These are phyloP conservation scores for Metschnikowia proteae DNA, from an alignment of 805 yeast species.

Conservation along the genomic window DNA sequence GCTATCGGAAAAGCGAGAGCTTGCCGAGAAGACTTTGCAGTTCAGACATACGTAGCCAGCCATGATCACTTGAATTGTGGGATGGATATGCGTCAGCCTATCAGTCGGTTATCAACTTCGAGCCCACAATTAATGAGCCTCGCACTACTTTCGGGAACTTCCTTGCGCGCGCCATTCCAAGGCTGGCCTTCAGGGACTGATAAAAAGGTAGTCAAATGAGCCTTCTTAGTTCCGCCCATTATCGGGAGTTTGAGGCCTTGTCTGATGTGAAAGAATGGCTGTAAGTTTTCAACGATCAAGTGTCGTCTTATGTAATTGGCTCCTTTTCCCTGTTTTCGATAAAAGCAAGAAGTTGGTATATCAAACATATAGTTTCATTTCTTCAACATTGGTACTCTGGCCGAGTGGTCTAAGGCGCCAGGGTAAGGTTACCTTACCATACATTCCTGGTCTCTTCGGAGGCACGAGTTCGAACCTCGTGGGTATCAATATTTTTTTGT, in stretches of 20 bases:
- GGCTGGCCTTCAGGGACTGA: too few relatives aligned
- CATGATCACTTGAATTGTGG: constrained; percentile 2
- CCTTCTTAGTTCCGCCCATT: not conserved
- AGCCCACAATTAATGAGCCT: not conserved
- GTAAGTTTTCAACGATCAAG: too few relatives aligned
- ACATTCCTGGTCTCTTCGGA: constrained; percentile 29
- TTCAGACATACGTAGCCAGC: constrained; percentile 6
- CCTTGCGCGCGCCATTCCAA: not conserved
- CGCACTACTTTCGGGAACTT: constrained; percentile 2
- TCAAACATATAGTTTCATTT: too few relatives aligned
- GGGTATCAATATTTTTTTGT: constrained; percentile 21
- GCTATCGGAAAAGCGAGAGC: not conserved
- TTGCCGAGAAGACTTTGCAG: not conserved
- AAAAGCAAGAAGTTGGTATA: too few relatives aligned
- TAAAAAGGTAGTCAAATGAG: too few relatives aligned
- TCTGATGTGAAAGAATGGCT: too few relatives aligned
- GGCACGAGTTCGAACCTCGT: constrained; percentile 31
- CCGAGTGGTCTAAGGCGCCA: constrained; percentile 32
- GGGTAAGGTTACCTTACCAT: constrained; percentile 29
- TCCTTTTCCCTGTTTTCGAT: too few relatives aligned
- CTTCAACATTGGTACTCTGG: constrained; percentile 21
- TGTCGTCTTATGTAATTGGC: too few relatives aligned
- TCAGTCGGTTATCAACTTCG: constrained; percentile 5
- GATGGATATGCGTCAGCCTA: constrained; percentile 1
- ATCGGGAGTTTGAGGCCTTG: too few relatives aligned